Evolutionary conservation across 148 eudicot species (phyloP), one percentile per base, ranked within the genome.

Genomic region (Chenopodium quinoa): DNA sequence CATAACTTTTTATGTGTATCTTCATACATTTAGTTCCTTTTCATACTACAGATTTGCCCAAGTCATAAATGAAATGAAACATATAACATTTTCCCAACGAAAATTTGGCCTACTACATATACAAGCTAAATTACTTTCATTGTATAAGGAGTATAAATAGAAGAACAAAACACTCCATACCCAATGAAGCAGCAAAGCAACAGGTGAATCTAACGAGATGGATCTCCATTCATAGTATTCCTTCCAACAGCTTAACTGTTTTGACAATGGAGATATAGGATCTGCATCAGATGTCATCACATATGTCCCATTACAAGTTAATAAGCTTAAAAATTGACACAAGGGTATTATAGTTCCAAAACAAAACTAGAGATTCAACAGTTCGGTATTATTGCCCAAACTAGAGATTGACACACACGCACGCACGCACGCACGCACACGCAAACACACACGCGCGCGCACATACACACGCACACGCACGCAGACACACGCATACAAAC

Each of bases 181-280:
- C 99, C 95, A 96, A 52, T 96, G 98, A 81, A 96, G 98, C 84
- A 92, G 88, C 82, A 96, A 82, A 64, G 97, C 91, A 80, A 84
- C 98, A 19, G 99, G 95, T 85, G 98, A 93, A 85, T 83, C 81
- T 27, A 89, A 75, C 17, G 94, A 92, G 64, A 96, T 89, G 76
- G 89, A 78, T 85, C 99, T 92, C 99, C 99, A 96, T 66, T 92
- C 93, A 87, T 90, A 92, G 82, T 96, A 96, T 29, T 93, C 93
- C 89, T 89, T 85, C 99, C 99, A 96, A 84, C 85, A 85, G 81
- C 65, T 79, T 83, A 93, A 84, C 64, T 78, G 88, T 82, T 87
- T 80, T 1, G 90, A 82, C 82, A 87, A 64, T 58, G 89, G 76
- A 83, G 81, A 90, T 78, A 82, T 71, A 68, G 98, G 97, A 62